Evolutionary conservation across 805 yeast genomes (phyloP), one percentile per base, ranked within the genome.

Genomic region (Tetrapisispora iriomotensis): DNA sequence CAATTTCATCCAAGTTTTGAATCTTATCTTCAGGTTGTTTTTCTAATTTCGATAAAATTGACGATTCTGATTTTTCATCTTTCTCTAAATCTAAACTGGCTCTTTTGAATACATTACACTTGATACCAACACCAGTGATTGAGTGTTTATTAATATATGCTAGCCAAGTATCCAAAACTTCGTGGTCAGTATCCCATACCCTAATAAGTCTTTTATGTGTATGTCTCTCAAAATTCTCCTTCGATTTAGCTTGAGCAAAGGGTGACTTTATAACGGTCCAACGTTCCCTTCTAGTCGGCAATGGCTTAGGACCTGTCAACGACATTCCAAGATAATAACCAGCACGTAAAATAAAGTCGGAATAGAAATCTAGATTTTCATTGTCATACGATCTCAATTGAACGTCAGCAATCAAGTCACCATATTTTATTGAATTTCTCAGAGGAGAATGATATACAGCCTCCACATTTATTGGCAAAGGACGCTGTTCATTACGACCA

Each of bases 251-350:
- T 56, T 85, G 92, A 17, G 83, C 95, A 60, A 92, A 92, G 1
- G 96, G 96, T 3, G 95, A 79, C 59, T 80, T 75, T 53, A 82
- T 87, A 32, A 92, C 95, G 0, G 98, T 92, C 85, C 95, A 90
- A 50, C 87, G 74, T 61, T 90, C 83, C 51, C 79, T 75, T 56
- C 77, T 81, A 3, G 82, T 77, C 46, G 77, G 81, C 46, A 75
- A 60, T 36, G 79, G 83, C 25, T 67, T 70, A 15, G 90, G 80
- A 2, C 87, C 88, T 12, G 78, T 73, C 25, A 82, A 77, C 14
- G 97, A 96, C 48, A 92, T 78, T 8, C 94, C 90, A 50, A 92
- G 66, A 62, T 83, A 92, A 59, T 74, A 92, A 0, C 95, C 97
- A 0, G 87, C 86, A 62, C 98, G 76, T 40, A 82, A 67, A 3